phyloP scores from a whole-genome alignment of 495 filamentous ascomycete species.

The Hypoxylon rickii region DNA sequence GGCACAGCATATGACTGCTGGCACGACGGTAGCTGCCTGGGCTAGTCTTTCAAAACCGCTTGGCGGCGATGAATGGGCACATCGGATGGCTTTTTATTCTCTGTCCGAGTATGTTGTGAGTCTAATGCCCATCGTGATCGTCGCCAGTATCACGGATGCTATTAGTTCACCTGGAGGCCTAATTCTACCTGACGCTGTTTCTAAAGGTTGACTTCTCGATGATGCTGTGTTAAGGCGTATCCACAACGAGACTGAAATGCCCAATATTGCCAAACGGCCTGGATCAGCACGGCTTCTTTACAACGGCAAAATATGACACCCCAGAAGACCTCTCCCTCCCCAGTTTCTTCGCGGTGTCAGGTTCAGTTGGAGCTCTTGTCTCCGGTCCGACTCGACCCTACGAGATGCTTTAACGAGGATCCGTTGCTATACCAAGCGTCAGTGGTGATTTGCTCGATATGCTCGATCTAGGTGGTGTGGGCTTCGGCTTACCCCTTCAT shows the following conservation, averaged over 20 bases:
- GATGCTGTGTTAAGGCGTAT: no score
- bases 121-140: slow-evolving; percentile 1
- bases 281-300: slow-evolving; percentile 32
- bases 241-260: not conserved
- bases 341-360: slow-evolving; percentile 77
- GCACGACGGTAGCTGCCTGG: not conserved
- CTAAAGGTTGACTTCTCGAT: not conserved
- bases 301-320: slow-evolving; percentile 85
- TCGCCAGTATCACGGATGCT: not conserved
- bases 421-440: slow-evolving; percentile 65
- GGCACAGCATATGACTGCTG: slow-evolving; percentile 1
- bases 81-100: no score
- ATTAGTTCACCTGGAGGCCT: not conserved
- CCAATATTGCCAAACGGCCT: not conserved
- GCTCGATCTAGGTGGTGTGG: not conserved
- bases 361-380: slow-evolving; percentile 66
- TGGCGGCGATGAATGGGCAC: slow-evolving; percentile 1
- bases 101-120: no score
- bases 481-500: slow-evolving; percentile 76
- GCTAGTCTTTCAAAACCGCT: not conserved
- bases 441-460: slow-evolving; percentile 3
- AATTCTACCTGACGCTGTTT: not conserved
- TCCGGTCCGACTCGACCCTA: slow-evolving; percentile 44
- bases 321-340: slow-evolving; percentile 86
- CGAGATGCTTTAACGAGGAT: slow-evolving; percentile 73